These are phyloP conservation scores for Wickerhamiella azymoides DNA, from an alignment of 805 yeast species.

Conservation along the genomic window DNA sequence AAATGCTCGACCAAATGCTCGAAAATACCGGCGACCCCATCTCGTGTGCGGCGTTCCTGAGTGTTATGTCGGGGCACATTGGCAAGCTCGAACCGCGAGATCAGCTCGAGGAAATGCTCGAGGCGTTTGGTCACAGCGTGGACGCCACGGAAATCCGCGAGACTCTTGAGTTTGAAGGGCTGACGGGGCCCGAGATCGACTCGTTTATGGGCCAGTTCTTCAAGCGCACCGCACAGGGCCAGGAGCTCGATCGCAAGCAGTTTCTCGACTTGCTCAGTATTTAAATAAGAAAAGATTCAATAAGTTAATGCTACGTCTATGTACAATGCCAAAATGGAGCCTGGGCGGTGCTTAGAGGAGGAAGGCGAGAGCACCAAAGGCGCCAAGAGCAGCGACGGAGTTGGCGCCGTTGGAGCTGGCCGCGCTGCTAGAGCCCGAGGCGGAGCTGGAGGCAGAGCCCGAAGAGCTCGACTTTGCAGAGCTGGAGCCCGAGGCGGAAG, in stretches of 20 bases:
- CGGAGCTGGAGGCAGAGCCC: neutral
- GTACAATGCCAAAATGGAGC: neutral
- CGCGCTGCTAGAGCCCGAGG: neutral
- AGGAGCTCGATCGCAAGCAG: conserved; percentile 13
- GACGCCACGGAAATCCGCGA: conserved; percentile 13
- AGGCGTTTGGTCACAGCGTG: conserved; percentile 15
- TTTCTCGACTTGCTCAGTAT: conserved; percentile 10
- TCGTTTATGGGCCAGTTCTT: conserved; percentile 12
- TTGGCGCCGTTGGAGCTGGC: neutral
- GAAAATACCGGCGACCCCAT: conserved; percentile 18
- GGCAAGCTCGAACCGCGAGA: conserved; percentile 15
- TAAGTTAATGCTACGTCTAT: neutral
- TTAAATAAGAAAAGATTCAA: neutral
- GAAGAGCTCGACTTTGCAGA: neutral
- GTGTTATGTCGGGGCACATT: conserved; percentile 18
- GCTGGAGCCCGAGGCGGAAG: neutral
- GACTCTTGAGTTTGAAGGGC: conserved; percentile 15
- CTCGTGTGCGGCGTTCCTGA: conserved; percentile 18
- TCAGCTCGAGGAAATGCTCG: conserved; percentile 17
- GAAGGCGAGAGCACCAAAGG: neutral
- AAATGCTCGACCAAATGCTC: conserved; percentile 16
- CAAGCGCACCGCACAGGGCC: conserved; percentile 14
- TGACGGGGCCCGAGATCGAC: conserved; percentile 13
- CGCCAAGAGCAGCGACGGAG: neutral
- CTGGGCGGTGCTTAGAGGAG: neutral